Conservation (phyloP, 768 basidiomycete species). For the Pulveroboletus sp. region DNA sequence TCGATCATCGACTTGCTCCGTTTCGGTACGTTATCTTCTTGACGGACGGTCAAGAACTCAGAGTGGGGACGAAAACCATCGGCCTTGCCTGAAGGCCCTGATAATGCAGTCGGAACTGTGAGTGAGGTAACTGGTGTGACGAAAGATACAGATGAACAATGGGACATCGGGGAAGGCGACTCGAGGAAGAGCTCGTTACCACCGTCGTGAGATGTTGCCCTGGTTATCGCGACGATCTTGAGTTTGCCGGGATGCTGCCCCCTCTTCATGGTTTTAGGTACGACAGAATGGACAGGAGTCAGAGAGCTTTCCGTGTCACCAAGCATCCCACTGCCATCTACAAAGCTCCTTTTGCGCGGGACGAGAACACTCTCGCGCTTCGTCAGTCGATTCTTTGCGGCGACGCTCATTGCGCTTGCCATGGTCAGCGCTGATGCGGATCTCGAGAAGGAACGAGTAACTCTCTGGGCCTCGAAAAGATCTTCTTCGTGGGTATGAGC, state of each 20-base stretch:
- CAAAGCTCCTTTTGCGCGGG: slow-evolving; percentile 51
- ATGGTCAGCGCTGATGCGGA: slow-evolving; percentile 58
- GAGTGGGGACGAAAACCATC: slow-evolving; percentile 20
- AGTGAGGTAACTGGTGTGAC: slow-evolving; percentile 23
- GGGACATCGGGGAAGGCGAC: slow-evolving; percentile 38
- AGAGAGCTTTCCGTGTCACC: slow-evolving; percentile 16
- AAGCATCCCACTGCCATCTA: slow-evolving; percentile 21
- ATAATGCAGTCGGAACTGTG: slow-evolving; percentile 11
- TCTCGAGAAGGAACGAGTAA: slow-evolving; percentile 43
- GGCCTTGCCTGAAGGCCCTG: slow-evolving; percentile 9
- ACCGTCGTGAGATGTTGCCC: slow-evolving; percentile 17
- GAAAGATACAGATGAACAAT: slow-evolving; percentile 33
- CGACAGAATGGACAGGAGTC: background rate
- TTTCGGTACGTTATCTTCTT: slow-evolving; percentile 32
- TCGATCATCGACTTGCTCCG: slow-evolving; percentile 53
- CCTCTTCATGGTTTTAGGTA: slow-evolving; percentile 13
- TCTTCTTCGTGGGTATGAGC: slow-evolving; percentile 60
- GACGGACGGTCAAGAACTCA: slow-evolving; percentile 25
- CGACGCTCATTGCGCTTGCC: slow-evolving; percentile 49
- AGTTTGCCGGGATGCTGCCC: slow-evolving; percentile 26
- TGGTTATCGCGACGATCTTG: slow-evolving; percentile 24
- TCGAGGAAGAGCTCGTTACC: slow-evolving; percentile 19
- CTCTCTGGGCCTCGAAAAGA: slow-evolving; percentile 52
- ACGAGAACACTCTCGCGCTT: slow-evolving; percentile 70
- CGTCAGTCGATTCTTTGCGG: slow-evolving; percentile 53